Evolutionary conservation across 306 rosid species (phyloP).

Genomic region (Purshia tridentata): DNA sequence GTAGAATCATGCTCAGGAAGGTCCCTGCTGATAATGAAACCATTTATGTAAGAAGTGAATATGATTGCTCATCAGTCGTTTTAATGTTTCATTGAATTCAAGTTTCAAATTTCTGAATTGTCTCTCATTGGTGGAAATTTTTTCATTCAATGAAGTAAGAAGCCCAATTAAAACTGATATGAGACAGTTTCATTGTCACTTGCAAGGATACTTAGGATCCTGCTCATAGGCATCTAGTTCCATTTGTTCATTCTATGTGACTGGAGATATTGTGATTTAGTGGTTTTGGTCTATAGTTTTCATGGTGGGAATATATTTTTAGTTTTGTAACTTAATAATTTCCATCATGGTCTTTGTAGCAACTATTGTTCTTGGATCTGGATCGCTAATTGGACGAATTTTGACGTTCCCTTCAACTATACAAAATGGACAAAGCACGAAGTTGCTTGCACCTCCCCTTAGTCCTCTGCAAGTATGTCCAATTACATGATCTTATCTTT

Average conservation of each 20-base stretch:
- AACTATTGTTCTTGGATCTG: conserved; percentile 64
- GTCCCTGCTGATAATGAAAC: background rate
- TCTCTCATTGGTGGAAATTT: background rate
- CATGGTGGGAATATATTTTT: background rate
- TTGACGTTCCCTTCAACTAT: conserved; percentile 46
- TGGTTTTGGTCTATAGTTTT: background rate
- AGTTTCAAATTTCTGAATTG: background rate
- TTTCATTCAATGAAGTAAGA: background rate
- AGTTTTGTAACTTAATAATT: background rate
- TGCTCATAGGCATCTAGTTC: background rate
- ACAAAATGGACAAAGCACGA: conserved; percentile 40
- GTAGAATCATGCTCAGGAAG: background rate
- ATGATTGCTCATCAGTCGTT: background rate
- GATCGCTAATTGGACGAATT: conserved; percentile 68
- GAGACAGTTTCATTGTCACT: background rate
- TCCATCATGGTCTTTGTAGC: conserved; percentile 51
- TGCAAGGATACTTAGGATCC: background rate
- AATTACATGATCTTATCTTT: conserved; percentile 18
- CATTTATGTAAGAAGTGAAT: background rate
- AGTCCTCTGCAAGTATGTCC: conserved; percentile 71
- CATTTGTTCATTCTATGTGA: background rate
- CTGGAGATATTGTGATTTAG: background rate
- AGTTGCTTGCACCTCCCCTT: conserved; percentile 49
- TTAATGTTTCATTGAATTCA: background rate
- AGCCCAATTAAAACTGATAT: background rate